Percentiles rank a stretch among this genome's conserved stretches.
Conservation (phyloP, 768 basidiomycete genomes). For the Lyophyllum semitale region DNA sequence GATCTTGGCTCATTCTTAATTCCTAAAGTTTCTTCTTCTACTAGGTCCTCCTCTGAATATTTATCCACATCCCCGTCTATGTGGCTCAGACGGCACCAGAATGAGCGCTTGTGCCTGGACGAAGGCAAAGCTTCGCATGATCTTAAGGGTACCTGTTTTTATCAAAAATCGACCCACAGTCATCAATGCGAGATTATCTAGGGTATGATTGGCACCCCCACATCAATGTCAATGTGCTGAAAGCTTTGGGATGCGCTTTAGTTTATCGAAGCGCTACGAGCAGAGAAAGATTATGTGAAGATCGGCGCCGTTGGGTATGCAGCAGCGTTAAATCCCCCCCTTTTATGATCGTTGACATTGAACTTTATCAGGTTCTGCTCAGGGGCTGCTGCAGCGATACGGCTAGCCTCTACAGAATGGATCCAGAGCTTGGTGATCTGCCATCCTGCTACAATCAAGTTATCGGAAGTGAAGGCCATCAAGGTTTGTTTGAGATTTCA, state of each 20-base stretch:
- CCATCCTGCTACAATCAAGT: conserved; percentile 39
- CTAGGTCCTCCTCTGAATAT: not conserved
- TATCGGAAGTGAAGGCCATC: conserved; percentile 36
- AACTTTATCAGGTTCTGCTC: conserved; percentile 38
- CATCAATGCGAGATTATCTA: conserved; percentile 29
- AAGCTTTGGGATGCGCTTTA: conserved; percentile 13
- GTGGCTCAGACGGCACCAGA: conserved; percentile 34
- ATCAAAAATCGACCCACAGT: conserved; percentile 34
- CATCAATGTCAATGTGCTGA: not conserved
- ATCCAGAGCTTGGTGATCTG: conserved; percentile 41
- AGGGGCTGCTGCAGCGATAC: conserved; percentile 39
- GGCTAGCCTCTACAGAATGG: conserved; percentile 35
- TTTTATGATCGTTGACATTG: not conserved
- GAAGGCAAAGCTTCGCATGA: conserved; percentile 22
- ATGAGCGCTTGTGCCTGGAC: conserved; percentile 27
- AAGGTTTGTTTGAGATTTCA: conserved; percentile 23
- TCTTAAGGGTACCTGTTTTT: conserved; percentile 29
- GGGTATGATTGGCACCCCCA: conserved; percentile 23
- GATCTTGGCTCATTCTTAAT: not conserved
- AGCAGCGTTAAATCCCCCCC: not conserved
- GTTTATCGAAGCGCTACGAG: conserved; percentile 38
- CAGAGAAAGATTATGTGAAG: conserved; percentile 41
- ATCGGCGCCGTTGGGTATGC: conserved; percentile 45
- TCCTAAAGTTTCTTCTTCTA: not conserved
- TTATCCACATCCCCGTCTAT: conserved; percentile 15